Evolutionary conservation across 2,329 filamentous ascomycete genomes (phyloP).

Genomic region (Penicillium sp.): DNA sequence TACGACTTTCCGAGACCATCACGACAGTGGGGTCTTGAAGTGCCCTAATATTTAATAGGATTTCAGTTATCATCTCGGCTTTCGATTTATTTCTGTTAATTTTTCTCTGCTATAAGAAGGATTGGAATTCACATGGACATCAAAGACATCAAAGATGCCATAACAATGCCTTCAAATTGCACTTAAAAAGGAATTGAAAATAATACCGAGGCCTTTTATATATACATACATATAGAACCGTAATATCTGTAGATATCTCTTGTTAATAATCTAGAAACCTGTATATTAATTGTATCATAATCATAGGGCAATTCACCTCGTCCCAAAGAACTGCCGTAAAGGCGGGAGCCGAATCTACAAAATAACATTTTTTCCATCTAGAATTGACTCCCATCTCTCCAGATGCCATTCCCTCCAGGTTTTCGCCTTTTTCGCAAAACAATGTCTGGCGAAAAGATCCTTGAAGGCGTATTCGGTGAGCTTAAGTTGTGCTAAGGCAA

Average conservation of each 20-base stretch:
- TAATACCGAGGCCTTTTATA: background rate
- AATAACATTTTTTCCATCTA: constrained; percentile 12
- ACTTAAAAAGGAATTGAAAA: background rate
- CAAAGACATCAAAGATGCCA: background rate
- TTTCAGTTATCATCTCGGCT: background rate
- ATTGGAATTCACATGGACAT: background rate
- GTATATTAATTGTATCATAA: background rate
- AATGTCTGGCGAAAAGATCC: constrained; percentile 48
- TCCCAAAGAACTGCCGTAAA: constrained; percentile 1
- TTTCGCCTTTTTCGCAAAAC: constrained; percentile 33
- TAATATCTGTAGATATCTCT: background rate
- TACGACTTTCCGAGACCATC: too few species aligned
- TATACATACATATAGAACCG: background rate
- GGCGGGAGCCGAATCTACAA: constrained; percentile 3
- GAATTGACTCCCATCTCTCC: constrained; percentile 3
- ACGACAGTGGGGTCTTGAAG: background rate
- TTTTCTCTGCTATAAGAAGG: background rate
- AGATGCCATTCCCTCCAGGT: constrained; percentile 32
- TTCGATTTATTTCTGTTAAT: background rate
- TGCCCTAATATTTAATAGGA: background rate
- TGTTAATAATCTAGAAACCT: background rate
- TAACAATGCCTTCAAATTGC: background rate
- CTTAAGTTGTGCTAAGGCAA: background rate
- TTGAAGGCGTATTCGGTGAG: constrained; percentile 64
- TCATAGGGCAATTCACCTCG: background rate